These are phyloP conservation scores for Eutypa lata DNA, from an alignment of 2,329 filamentous ascomycete species.

Conservation along the genomic window DNA sequence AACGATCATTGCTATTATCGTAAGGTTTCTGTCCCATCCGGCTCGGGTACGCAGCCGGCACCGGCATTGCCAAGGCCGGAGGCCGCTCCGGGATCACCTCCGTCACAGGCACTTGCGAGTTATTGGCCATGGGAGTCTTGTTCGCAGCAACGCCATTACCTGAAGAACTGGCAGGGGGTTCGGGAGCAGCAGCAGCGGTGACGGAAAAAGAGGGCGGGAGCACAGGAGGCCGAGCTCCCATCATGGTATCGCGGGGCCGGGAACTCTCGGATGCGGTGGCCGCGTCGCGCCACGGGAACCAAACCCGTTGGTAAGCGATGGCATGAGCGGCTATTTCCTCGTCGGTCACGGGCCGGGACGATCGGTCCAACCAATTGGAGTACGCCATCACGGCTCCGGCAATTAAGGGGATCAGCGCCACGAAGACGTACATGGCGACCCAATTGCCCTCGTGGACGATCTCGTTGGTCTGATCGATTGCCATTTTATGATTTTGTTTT, in stretches of 20 bases:
- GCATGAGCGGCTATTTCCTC: conserved; percentile 17
- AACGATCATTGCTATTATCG: background rate
- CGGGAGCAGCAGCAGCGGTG: background rate
- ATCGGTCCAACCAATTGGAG: conserved; percentile 13
- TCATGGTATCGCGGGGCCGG: background rate
- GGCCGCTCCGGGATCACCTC: background rate
- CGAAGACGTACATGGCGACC: conserved; percentile 20
- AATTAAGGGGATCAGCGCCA: conserved; percentile 19
- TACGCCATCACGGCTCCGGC: conserved; percentile 15
- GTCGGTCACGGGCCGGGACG: conserved; percentile 5
- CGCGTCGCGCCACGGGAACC: background rate
- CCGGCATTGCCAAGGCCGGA: background rate
- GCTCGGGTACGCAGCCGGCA: background rate
- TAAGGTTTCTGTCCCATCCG: background rate
- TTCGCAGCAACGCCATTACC: too few species aligned
- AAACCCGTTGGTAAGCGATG: conserved; percentile 11
- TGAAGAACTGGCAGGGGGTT: too few species aligned
- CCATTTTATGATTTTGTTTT: background rate
- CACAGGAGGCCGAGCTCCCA: background rate
- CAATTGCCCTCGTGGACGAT: conserved; percentile 11
- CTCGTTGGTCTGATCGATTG: background rate
- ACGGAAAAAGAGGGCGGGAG: too few species aligned
- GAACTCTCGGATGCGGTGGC: background rate
- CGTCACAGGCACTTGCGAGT: background rate
- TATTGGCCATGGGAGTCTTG: too few species aligned